A percentile compares a stretch with the other conserved stretches of the same genome.
Conservation (phyloP, 2,329 filamentous ascomycete genomes). For the Epichloe hybrida region DNA sequence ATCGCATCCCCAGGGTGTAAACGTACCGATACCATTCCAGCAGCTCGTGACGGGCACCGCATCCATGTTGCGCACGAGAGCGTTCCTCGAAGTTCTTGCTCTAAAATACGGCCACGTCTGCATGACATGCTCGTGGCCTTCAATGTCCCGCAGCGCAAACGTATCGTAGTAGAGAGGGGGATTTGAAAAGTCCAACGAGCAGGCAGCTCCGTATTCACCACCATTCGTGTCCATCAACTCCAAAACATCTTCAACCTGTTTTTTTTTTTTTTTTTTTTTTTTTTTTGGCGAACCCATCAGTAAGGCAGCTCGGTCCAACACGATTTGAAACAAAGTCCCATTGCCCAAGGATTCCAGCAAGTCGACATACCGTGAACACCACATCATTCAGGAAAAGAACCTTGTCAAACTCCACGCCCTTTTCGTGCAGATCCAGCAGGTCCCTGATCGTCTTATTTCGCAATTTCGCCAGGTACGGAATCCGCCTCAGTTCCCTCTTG, state of each 20-base stretch:
- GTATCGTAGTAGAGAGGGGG: conserved; percentile 47
- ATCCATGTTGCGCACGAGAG: conserved; percentile 33
- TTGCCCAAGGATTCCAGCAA: neutral
- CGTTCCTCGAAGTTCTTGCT: conserved; percentile 34
- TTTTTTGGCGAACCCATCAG: neutral
- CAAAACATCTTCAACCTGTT: conserved; percentile 39
- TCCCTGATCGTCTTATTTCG: conserved; percentile 52
- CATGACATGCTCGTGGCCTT: conserved; percentile 36
- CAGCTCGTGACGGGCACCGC: conserved; percentile 33
- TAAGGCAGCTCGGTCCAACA: neutral
- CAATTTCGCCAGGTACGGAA: conserved; percentile 52
- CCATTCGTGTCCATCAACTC: conserved; percentile 41
- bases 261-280: neutral
- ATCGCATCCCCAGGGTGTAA: neutral
- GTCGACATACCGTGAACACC: conserved; percentile 35
- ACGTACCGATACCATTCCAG: conserved; percentile 31
- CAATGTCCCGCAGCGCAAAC: conserved; percentile 43
- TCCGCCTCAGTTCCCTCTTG: conserved; percentile 45
- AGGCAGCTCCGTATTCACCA: conserved; percentile 48
- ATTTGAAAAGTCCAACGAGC: conserved; percentile 44
- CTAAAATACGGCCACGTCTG: conserved; percentile 48
- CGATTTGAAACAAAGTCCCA: no score
- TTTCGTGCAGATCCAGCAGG: conserved; percentile 33
- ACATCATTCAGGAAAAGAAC: conserved; percentile 52
- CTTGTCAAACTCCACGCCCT: conserved; percentile 40